Conservation (phyloP, 192 early-diverging fungal species). For the Endogone sp. region DNA sequence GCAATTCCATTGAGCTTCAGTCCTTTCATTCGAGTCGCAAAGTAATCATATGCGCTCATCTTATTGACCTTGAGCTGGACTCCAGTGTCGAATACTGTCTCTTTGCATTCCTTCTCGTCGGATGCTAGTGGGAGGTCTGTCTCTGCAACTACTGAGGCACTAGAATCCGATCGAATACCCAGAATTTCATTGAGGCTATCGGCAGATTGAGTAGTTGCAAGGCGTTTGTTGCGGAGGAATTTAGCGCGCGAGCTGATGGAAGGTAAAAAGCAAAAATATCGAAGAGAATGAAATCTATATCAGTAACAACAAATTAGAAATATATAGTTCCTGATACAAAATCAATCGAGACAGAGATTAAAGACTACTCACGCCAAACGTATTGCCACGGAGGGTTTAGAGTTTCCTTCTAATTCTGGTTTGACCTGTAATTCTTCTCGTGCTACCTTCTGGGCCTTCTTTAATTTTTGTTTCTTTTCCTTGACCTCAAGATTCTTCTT, state of each 20-base stretch:
- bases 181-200: constrained; percentile 50
- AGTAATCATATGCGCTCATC: neutral
- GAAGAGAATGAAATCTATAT: too few species aligned
- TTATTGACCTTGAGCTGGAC: constrained; percentile 2
- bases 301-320: neutral
- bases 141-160: neutral
- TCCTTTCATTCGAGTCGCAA: neutral
- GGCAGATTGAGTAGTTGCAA: constrained; percentile 36
- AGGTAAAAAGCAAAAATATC: neutral
- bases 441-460: too few species aligned
- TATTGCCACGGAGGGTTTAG: constrained; percentile 17
- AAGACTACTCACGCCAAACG: neutral
- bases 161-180: constrained; percentile 38
- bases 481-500: too few species aligned
- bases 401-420: constrained; percentile 24
- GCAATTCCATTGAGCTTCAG: neutral
- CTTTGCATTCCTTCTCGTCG: too few species aligned
- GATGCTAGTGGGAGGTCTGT: neutral
- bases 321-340: neutral
- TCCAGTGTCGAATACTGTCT: neutral
- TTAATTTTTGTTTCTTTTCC: too few species aligned
- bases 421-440: too few species aligned
- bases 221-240: constrained; percentile 40
- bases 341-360: constrained; percentile 25
- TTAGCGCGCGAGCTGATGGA: constrained; percentile 38